Conservation (phyloP, 805 yeast genomes). For the Pichia gijzeniarum region DNA sequence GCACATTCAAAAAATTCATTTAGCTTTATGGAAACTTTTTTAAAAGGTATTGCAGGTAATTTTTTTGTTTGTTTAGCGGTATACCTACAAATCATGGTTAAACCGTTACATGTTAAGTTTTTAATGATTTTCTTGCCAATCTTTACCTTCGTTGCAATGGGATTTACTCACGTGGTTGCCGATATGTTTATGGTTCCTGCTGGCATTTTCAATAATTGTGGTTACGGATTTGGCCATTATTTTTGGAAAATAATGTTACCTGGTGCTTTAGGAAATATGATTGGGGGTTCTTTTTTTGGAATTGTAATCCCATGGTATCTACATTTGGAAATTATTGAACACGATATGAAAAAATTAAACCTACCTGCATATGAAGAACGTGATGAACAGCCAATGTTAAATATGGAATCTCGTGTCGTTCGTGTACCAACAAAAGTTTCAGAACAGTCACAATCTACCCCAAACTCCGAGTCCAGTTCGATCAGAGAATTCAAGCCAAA, state of each 20-base stretch:
- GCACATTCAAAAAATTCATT: slow-evolving; percentile 37
- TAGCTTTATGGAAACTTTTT: slow-evolving; percentile 54
- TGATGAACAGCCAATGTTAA: slow-evolving; percentile 77
- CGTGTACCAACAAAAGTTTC: slow-evolving; percentile 26
- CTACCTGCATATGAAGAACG: slow-evolving; percentile 64
- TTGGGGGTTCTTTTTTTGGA: slow-evolving; percentile 73
- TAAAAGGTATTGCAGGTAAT: slow-evolving; percentile 73
- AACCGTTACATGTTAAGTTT: slow-evolving; percentile 72
- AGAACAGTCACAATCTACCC: background rate
- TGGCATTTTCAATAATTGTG: slow-evolving; percentile 63
- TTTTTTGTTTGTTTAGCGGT: slow-evolving; percentile 72
- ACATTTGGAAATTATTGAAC: slow-evolving; percentile 66
- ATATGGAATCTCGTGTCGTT: slow-evolving; percentile 73
- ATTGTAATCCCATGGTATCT: slow-evolving; percentile 63
- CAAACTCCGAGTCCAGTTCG: slow-evolving; percentile 2
- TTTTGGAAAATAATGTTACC: slow-evolving; percentile 73
- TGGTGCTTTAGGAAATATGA: slow-evolving; percentile 64
- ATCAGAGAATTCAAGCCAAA: slow-evolving; percentile 13
- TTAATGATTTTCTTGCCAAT: slow-evolving; percentile 59
- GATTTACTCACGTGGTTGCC: slow-evolving; percentile 76
- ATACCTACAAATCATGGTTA: slow-evolving; percentile 69
- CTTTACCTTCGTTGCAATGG: slow-evolving; percentile 71
- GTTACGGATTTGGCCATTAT: slow-evolving; percentile 53
- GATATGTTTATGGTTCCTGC: slow-evolving; percentile 67
- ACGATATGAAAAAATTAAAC: slow-evolving; percentile 54